Conservation (phyloP, 345 rosid genomes). For the Sonneratia alba region DNA sequence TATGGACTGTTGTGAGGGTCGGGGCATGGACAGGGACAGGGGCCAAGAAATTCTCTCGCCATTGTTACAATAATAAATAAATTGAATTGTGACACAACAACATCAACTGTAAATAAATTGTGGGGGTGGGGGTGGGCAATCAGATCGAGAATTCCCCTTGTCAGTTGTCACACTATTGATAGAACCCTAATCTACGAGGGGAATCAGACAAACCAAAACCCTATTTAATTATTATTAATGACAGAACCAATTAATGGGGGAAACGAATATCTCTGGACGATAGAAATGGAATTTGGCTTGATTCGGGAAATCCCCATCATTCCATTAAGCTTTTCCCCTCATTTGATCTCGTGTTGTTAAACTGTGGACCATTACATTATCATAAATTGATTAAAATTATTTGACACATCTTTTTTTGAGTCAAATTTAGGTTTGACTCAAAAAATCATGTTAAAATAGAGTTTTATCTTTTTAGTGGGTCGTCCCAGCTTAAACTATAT, state of each 20-base stretch:
- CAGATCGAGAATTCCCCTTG: conserved; percentile 1
- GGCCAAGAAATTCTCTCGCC: conserved; percentile 1
- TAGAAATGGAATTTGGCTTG: background rate
- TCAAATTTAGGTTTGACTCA: no score
- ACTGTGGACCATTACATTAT: no score
- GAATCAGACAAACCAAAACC: background rate
- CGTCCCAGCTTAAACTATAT: no score
- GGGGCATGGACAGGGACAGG: no score
- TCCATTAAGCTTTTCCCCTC: no score
- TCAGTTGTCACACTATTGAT: background rate
- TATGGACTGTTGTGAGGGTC: conserved; percentile 4
- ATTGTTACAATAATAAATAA: background rate
- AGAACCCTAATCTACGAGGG: background rate
- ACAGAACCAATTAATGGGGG: background rate
- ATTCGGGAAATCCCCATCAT: no score
- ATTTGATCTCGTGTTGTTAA: no score
- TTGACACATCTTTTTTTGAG: no score
- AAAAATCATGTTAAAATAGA: no score
- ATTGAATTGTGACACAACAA: background rate
- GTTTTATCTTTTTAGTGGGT: no score
- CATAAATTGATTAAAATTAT: no score
- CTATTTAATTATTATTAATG: conserved; percentile 6
- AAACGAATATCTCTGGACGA: background rate
- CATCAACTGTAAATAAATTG: background rate
- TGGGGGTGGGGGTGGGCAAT: background rate